Evolutionary conservation across 202 grass and related monocot species (phyloP), one percentile per base, ranked within the genome.

Genomic region (Miscanthus sacchariflorus): DNA sequence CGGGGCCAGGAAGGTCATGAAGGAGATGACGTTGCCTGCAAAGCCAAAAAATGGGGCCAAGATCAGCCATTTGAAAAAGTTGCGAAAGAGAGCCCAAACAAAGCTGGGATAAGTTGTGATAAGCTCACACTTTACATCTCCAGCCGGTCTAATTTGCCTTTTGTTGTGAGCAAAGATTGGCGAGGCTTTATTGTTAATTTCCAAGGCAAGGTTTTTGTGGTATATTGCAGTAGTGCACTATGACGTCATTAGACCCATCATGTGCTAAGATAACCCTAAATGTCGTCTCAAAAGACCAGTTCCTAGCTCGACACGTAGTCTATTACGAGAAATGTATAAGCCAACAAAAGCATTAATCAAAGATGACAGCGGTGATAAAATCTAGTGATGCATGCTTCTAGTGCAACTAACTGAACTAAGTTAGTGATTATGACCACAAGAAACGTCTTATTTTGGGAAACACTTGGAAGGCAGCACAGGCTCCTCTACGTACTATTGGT

Each of bases 21-120:
- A 98, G 83, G 96, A 98, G 82, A 98, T 98, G 87, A 98, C 9
- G 83, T 98, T 98, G 59, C 96, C 95, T 98, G 81, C 76, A 92
- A 85, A 54, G 7, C 4, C 75, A 15, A 39, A 23, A 75, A 86
- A 77, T 11, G 71, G 39, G 17, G 7, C 30, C 30, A 83, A 83
- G 78, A 72, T 78, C 38, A 87, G 73, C 1, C 43, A 7, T 90
- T 87, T 68, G 45, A 35, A 80, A 23, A 84, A 35, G 38, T 33
- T 70, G 42, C 15, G 7, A 84, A 69, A 84, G 42, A 67, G 28
- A 25, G 4, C n/a, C 45, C 30, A 7, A 48, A 72, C 2, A 38
- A 83, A 76, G 59, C 11, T 76, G 46, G 68, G 68, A 84, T 87
- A 80, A 83, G 58, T 72, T 9, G 8, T 64, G 45, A 72, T 79